Evolutionary conservation across 768 basidiomycete genomes (phyloP).

Genomic region (Podaxis sp.): DNA sequence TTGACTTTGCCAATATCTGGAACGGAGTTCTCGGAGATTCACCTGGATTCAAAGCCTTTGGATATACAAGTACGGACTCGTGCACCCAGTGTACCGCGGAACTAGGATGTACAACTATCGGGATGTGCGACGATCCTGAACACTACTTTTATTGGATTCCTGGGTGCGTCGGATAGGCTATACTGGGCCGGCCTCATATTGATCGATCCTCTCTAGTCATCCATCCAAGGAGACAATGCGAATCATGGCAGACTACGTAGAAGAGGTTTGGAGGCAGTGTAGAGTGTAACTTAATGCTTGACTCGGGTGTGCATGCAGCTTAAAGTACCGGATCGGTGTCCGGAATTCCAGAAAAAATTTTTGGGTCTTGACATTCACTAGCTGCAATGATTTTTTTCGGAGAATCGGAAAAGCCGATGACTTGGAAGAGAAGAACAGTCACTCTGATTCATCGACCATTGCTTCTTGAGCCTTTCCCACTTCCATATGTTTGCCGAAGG

Average conservation of each 20-base stretch:
- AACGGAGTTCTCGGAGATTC: slow-evolving; percentile 41
- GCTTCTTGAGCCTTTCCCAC: too few species aligned
- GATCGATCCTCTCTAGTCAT: slow-evolving; percentile 35
- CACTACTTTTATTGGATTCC: slow-evolving; percentile 55
- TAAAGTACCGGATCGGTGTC: too few species aligned
- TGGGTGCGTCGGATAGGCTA: slow-evolving; percentile 32
- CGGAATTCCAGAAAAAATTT: too few species aligned
- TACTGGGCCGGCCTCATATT: not conserved
- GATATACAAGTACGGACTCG: slow-evolving; percentile 40
- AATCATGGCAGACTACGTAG: slow-evolving; percentile 55
- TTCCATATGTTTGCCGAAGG: too few species aligned
- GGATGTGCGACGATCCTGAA: slow-evolving; percentile 40
- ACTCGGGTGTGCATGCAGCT: not conserved
- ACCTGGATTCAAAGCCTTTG: slow-evolving; percentile 49
- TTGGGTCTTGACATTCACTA: not conserved
- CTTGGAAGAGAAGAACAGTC: too few species aligned
- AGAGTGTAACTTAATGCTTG: not conserved
- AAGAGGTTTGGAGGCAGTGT: slow-evolving; percentile 32
- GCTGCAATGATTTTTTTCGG: not conserved
- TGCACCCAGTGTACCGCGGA: slow-evolving; percentile 32
- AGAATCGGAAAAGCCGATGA: not conserved
- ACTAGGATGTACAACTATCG: slow-evolving; percentile 30
- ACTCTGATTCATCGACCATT: too few species aligned
- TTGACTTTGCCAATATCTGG: slow-evolving; percentile 51
- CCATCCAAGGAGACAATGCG: slow-evolving; percentile 49